These are phyloP conservation scores for Hymenoscyphus albidus DNA, from an alignment of 2,329 filamentous ascomycete species.

Conservation along the genomic window DNA sequence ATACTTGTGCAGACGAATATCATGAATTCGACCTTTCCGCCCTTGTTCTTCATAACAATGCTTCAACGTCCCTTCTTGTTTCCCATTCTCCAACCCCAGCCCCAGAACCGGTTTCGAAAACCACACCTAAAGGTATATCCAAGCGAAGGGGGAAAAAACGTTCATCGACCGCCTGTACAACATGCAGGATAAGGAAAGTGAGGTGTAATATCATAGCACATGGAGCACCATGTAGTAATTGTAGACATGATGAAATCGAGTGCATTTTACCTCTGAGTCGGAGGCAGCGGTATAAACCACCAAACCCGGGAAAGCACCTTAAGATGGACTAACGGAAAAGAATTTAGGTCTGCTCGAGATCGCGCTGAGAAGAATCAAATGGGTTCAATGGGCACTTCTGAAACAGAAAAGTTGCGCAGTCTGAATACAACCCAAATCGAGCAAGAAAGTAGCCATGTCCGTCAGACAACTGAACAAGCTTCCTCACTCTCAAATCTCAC, in stretches of 20 bases:
- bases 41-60: slow-evolving; percentile 5
- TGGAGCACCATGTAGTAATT: slow-evolving; percentile 20
- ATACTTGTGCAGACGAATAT: neutral
- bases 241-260: slow-evolving; percentile 18
- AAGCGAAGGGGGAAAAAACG: slow-evolving; percentile 18
- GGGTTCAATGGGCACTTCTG: slow-evolving; percentile 2
- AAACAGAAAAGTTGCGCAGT: neutral
- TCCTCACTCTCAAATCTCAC: neutral
- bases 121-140: slow-evolving; percentile 4
- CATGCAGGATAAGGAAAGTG: slow-evolving; percentile 18
- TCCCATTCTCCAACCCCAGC: slow-evolving; percentile 1
- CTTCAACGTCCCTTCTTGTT: neutral
- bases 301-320: neutral
- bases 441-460: neutral
- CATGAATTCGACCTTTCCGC: slow-evolving; percentile 8
- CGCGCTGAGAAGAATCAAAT: slow-evolving; percentile 8
- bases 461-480: neutral
- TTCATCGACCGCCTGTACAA: slow-evolving; percentile 18
- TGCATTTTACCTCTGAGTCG: slow-evolving; percentile 18
- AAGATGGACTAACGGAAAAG: neutral
- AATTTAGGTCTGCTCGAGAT: slow-evolving; percentile 9
- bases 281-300: slow-evolving; percentile 12
- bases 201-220: slow-evolving; percentile 17
- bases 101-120: neutral
- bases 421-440: neutral